Base-by-base conservation (phyloP, 208 protist species). In the Wallacemonas sp. region DNA sequence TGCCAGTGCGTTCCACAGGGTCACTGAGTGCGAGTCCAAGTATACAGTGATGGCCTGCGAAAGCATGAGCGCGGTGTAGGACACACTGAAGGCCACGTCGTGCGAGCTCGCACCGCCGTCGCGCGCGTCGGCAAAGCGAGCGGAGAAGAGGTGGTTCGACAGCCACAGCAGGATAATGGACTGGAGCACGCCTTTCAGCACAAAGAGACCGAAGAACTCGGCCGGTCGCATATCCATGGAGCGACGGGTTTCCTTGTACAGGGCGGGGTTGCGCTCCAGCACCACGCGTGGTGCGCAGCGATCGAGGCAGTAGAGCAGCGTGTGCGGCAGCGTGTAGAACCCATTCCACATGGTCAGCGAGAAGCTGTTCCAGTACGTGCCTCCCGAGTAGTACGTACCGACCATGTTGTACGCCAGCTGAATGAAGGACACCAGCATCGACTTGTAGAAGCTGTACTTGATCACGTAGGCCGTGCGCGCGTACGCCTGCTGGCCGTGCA, bases 361-460 rank as follows among this genome's bases (percentile, higher is more conserved):
- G 54, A 96, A 92, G 54, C 86, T 84, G 79, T 97, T 93, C 90
- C 95, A 98, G 67, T 97, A 97, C 2, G 81, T 91, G 41, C 77
- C 77, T 20, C 93, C 94, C 0, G 87, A 95, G 49, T 82, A 74
- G 55, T 87, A 76, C 10, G 84, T 86, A 36, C 71, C 74, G 25
- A 76, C 72, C 2, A 84, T 62, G 67, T 93, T 97, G 75, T 87
- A 98, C 14, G 82, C 78, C 20, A 98, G 67, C 71, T 98, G 97
- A 38, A 97, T 87, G 36, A 98, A 97, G 41, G 84, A 80, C 33
- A 98, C 86, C 28, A 98, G 81, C 82, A 98, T 94, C 39, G 94
- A 98, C 74, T 99, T 99, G 70, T 99, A 99, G 66, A 99, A 99
- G 54, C 92, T 98, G 80, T 99, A 99, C 70, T 98, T 96, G 50